Conservation (phyloP, 2,329 filamentous ascomycete genomes). For the Cladophialophora bantiana region DNA sequence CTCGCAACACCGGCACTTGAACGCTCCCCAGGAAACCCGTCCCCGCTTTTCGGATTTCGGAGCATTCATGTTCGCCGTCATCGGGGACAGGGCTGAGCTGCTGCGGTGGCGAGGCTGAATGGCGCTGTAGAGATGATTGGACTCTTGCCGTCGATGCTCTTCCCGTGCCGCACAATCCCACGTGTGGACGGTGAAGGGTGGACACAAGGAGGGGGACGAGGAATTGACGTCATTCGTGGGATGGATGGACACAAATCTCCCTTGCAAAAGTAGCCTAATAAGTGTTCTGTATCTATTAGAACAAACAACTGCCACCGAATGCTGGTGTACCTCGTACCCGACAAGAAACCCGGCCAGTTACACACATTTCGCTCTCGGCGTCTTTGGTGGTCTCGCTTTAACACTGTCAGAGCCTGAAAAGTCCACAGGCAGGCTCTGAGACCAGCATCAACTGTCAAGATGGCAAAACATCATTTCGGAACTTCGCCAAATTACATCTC, state of each 20-base stretch:
- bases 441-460: not conserved
- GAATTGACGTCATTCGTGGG: not conserved
- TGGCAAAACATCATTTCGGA: slow-evolving; percentile 6
- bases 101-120: not conserved
- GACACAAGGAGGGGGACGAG: not conserved
- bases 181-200: not conserved
- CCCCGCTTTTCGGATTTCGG: slow-evolving; percentile 18
- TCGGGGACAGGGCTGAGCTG: slow-evolving; percentile 1
- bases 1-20: not conserved
- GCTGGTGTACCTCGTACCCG: too few relatives aligned
- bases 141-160: not conserved
- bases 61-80: not conserved
- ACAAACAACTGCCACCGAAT: too few relatives aligned
- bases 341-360: not conserved
- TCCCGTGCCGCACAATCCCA: not conserved
- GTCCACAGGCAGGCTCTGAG: not conserved
- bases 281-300: too few relatives aligned
- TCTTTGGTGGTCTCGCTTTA: not conserved
- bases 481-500: slow-evolving; percentile 4
- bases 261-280: not conserved
- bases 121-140: not conserved
- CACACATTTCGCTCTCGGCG: not conserved
- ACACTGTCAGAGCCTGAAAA: not conserved
- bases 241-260: not conserved
- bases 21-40: slow-evolving; percentile 4